Evolutionary conservation across 306 rosid genomes (phyloP).

Genomic region (Pachyrhizus erosus): DNA sequence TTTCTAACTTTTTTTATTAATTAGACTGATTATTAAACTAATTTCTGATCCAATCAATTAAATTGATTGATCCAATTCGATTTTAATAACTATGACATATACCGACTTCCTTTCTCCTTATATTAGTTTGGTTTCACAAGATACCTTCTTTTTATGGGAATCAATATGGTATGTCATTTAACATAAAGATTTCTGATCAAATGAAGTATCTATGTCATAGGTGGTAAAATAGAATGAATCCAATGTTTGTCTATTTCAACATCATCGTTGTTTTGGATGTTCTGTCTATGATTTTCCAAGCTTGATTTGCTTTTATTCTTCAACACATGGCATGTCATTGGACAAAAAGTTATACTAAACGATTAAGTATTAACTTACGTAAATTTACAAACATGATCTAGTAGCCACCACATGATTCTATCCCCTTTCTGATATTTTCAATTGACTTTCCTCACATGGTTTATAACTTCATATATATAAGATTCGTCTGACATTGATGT

Average conservation of each 20-base stretch:
- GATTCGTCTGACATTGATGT: background rate
- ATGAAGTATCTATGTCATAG: background rate
- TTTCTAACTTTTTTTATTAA: too few relatives aligned
- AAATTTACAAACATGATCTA: background rate
- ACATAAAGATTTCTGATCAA: background rate
- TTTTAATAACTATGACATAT: too few relatives aligned
- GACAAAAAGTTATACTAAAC: constrained; percentile 10
- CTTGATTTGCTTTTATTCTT: constrained; percentile 10
- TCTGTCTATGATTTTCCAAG: background rate
- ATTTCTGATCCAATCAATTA: too few relatives aligned
- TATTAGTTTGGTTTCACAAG: background rate
- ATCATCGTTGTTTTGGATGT: background rate
- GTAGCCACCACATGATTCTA: constrained; percentile 23
- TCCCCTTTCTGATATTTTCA: constrained; percentile 1
- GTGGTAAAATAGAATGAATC: background rate
- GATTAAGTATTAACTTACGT: background rate
- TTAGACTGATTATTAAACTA: too few relatives aligned
- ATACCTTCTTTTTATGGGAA: background rate
- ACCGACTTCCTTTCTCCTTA: background rate
- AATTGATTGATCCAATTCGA: too few relatives aligned
- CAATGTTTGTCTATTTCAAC: background rate
- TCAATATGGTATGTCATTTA: background rate
- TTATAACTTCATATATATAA: background rate
- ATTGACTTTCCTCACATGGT: constrained; percentile 19
- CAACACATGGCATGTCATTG: background rate